phyloP scores from a whole-genome alignment of 177 flowering plant genomes.

The Vitis hybrid region DNA sequence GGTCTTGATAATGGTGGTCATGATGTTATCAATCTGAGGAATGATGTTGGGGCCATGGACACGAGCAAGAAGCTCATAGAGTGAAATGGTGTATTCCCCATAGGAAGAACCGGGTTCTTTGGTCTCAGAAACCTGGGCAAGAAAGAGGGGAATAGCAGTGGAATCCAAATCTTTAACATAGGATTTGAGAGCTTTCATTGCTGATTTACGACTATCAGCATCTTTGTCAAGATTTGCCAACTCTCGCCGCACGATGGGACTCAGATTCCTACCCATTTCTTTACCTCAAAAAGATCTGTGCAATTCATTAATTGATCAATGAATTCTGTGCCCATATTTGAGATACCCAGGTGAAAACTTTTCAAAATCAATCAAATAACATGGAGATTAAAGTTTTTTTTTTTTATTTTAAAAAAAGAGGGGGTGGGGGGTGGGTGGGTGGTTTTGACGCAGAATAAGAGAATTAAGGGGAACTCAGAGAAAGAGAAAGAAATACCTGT shows the following conservation, averaged over 20 bases:
- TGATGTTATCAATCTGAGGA: conserved; percentile 79
- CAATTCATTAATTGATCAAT: not conserved
- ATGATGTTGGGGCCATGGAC: conserved; percentile 85
- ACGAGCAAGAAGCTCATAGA: conserved; percentile 90
- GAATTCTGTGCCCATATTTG: not conserved
- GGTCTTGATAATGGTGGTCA: conserved; percentile 75
- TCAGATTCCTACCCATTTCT: conserved; percentile 77
- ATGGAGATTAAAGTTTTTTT: too few relatives aligned
- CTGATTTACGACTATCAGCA: conserved; percentile 84
- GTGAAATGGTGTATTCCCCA: conserved; percentile 84
- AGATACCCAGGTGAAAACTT: not conserved
- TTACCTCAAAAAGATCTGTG: conserved; percentile 21
- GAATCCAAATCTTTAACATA: conserved; percentile 87
- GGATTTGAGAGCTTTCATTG: conserved; percentile 80
- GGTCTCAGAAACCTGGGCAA: conserved; percentile 85
- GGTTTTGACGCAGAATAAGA: too few relatives aligned
- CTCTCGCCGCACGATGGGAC: conserved; percentile 64
- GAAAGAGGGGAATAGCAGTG: conserved; percentile 77
- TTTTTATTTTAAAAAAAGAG: too few relatives aligned
- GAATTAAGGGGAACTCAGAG: too few relatives aligned
- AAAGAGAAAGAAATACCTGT: too few relatives aligned
- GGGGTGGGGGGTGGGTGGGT: too few relatives aligned
- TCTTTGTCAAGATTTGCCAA: conserved; percentile 89
- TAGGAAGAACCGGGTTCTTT: conserved; percentile 58
- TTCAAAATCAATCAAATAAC: not conserved